A percentile compares a stretch with the other conserved stretches of the same genome.
Conservation (phyloP, 306 rosid genomes). For the Vigna unguiculata region DNA sequence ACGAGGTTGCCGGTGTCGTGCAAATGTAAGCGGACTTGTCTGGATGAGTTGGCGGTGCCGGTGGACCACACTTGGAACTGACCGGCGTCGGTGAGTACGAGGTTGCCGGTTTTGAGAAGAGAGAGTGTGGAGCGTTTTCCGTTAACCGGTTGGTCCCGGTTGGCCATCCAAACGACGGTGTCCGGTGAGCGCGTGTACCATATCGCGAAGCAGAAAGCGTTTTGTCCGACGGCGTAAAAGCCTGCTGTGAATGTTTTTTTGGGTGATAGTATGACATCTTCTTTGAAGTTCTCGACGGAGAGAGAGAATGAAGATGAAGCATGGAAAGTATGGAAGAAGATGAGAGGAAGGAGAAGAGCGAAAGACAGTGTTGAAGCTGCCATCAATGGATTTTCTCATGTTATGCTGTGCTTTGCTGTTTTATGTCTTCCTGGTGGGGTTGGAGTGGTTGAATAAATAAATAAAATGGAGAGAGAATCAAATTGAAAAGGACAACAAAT, state of each 20-base stretch:
- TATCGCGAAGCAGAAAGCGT: conserved; percentile 20
- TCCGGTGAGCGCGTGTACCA: conserved; percentile 7
- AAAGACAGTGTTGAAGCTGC: background rate
- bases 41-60: background rate
- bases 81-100: conserved; percentile 5
- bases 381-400: background rate
- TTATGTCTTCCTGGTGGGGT: too few species aligned
- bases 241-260: conserved; percentile 34
- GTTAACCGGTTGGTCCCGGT: conserved; percentile 33
- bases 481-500: too few species aligned
- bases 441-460: too few species aligned
- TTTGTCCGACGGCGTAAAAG: background rate
- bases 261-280: background rate
- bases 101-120: conserved; percentile 33
- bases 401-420: too few species aligned
- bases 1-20: conserved; percentile 19
- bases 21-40: background rate
- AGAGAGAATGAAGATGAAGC: background rate
- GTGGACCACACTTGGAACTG: conserved; percentile 21
- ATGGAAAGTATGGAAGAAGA: background rate
- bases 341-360: background rate
- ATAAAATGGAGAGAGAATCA: too few species aligned
- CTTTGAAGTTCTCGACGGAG: background rate
- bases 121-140: conserved; percentile 26
- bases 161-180: conserved; percentile 39